Evolutionary conservation across 352 stramenopile genomes (phyloP).

Genomic region (Phytophthora kernoviae): DNA sequence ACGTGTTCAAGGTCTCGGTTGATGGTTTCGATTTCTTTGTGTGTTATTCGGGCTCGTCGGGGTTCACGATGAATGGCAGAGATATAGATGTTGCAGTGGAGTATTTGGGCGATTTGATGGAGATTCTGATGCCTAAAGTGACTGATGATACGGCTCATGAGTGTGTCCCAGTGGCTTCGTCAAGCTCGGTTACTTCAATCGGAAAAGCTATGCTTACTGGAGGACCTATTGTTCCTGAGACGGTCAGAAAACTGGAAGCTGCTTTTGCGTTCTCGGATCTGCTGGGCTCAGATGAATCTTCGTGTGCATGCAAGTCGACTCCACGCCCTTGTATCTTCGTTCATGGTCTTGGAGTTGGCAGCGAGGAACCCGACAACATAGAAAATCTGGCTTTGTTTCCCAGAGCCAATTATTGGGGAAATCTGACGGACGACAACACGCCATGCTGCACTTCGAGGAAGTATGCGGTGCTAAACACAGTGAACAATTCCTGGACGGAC

Average conservation of each 20-base stretch:
- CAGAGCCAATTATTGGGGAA: constrained; percentile 35
- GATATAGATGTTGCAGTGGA: constrained; percentile 39
- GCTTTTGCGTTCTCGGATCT: constrained; percentile 11
- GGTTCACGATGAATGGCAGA: constrained; percentile 30
- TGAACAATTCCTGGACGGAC: constrained; percentile 38
- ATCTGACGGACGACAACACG: constrained; percentile 29
- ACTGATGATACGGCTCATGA: background rate
- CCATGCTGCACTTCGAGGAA: constrained; percentile 38
- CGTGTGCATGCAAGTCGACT: constrained; percentile 19
- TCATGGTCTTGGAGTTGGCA: constrained; percentile 43
- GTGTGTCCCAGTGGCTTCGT: constrained; percentile 16
- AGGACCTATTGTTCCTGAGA: background rate
- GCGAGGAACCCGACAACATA: constrained; percentile 30
- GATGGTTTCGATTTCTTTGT: constrained; percentile 42
- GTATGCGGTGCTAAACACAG: constrained; percentile 40
- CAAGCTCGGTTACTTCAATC: constrained; percentile 17
- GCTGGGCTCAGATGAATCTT: background rate
- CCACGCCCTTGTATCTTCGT: constrained; percentile 32
- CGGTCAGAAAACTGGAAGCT: constrained; percentile 9
- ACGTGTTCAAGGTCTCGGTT: constrained; percentile 35
- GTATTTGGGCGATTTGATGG: constrained; percentile 14
- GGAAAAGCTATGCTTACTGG: constrained; percentile 28
- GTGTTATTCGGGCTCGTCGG: constrained; percentile 28
- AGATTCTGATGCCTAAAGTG: constrained; percentile 18
- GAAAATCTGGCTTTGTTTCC: constrained; percentile 12